Evolutionary conservation across 805 yeast genomes (phyloP).

Genomic region (Cyberlindnera bimundalis): DNA sequence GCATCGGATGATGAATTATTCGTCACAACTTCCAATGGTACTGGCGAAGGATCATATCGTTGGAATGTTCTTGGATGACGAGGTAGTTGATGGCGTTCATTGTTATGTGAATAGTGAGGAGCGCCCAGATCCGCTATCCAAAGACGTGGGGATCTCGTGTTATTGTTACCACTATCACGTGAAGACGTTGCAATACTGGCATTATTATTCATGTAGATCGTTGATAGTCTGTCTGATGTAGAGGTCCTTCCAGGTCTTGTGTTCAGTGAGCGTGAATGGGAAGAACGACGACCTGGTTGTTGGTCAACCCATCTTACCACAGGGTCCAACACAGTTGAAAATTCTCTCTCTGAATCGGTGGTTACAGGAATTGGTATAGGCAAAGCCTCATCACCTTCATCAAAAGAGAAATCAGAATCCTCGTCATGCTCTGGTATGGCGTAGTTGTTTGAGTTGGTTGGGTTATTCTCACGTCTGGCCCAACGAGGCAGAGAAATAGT

Average conservation of each 20-base stretch:
- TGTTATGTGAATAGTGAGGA: background rate
- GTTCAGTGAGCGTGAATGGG: background rate
- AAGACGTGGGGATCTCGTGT: background rate
- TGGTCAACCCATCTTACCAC: conserved; percentile 6
- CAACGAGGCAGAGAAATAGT: background rate
- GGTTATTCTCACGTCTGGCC: background rate
- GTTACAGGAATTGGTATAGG: background rate
- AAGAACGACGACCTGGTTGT: background rate
- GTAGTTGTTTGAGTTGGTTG: background rate
- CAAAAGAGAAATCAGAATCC: conserved; percentile 3
- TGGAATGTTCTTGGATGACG: background rate
- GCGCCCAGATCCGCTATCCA: background rate
- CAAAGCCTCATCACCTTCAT: background rate
- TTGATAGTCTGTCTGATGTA: background rate
- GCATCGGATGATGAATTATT: background rate
- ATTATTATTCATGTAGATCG: background rate
- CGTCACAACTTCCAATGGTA: background rate
- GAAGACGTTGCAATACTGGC: background rate
- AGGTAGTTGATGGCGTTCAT: background rate
- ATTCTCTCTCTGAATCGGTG: background rate
- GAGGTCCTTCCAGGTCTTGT: background rate
- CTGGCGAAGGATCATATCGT: background rate
- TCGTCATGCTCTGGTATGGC: conserved; percentile 1
- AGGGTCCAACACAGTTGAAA: background rate
- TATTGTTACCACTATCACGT: background rate